phyloP scores from a whole-genome alignment of 2,329 filamentous ascomycete species.

The Scytalidium lignicola region DNA sequence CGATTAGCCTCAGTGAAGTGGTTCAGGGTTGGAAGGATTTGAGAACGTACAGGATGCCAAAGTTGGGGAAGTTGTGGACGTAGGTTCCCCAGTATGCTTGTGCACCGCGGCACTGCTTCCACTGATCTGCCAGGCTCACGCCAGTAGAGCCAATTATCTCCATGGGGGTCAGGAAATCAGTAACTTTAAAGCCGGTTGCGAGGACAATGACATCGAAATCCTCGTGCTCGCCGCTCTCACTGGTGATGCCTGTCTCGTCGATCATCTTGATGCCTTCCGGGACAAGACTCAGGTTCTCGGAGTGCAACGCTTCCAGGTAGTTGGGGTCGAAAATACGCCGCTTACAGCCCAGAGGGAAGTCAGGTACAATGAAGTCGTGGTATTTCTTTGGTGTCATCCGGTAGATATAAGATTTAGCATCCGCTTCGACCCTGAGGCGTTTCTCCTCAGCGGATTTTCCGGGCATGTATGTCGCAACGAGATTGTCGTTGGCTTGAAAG shows the following conservation, averaged over 20 bases:
- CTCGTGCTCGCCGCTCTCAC: conserved; percentile 1
- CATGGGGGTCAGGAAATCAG: conserved; percentile 30
- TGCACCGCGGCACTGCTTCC: conserved; percentile 25
- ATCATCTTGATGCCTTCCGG: conserved; percentile 8
- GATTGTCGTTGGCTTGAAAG: conserved; percentile 15
- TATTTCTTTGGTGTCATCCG: conserved; percentile 12
- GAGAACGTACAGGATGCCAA: conserved; percentile 15
- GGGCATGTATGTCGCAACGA: conserved; percentile 16
- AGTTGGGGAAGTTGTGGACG: conserved; percentile 25
- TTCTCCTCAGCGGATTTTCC: conserved; percentile 9
- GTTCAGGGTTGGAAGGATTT: background rate
- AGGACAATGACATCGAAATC: conserved; percentile 13
- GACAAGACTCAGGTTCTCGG: conserved; percentile 4
- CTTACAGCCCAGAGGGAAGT: conserved; percentile 21
- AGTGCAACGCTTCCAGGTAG: conserved; percentile 19
- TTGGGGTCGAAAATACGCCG: conserved; percentile 25
- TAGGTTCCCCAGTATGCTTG: conserved; percentile 25
- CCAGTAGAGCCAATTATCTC: conserved; percentile 20
- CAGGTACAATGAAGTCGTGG: conserved; percentile 3
- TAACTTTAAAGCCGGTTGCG: conserved; percentile 26
- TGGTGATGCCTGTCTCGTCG: conserved; percentile 6
- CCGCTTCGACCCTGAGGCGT: conserved; percentile 9
- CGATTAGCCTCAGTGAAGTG: background rate
- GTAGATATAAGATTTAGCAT: conserved; percentile 16
- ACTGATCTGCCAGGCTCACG: conserved; percentile 23